phyloP scores from a whole-genome alignment of 768 basidiomycete species.

The Solioccasus polychromus region DNA sequence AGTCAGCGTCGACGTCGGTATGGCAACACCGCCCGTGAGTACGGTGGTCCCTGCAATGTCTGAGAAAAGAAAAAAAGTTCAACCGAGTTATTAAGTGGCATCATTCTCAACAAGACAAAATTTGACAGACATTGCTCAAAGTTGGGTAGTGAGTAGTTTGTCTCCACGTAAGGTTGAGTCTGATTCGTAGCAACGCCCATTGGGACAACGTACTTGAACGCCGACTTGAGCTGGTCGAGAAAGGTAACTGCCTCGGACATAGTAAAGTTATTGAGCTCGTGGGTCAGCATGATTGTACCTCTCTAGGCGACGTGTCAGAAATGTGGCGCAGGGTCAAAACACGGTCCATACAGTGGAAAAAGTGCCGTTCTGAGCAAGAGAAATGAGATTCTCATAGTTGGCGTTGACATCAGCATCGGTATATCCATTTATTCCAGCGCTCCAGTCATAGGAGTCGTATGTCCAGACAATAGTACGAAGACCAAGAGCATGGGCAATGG shows the following conservation, averaged over 20 bases:
- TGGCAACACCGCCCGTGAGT: too few species aligned
- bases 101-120: too few species aligned
- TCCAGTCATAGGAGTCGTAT: constrained; percentile 71
- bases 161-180: constrained; percentile 52
- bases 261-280: constrained; percentile 60
- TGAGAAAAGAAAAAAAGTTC: too few species aligned
- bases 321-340: neutral
- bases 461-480: constrained; percentile 73
- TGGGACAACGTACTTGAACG: constrained; percentile 51
- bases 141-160: constrained; percentile 36
- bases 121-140: constrained; percentile 50
- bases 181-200: constrained; percentile 50
- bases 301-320: constrained; percentile 23
- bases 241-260: constrained; percentile 57
- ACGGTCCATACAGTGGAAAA: constrained; percentile 35
- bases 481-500: constrained; percentile 64
- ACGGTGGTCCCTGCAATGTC: too few species aligned
- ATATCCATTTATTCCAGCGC: constrained; percentile 46
- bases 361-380: constrained; percentile 41
- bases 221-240: constrained; percentile 41
- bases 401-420: constrained; percentile 45
- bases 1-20: too few species aligned
- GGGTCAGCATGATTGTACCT: constrained; percentile 54
- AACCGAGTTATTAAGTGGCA: too few species aligned
- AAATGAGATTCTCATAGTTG: constrained; percentile 55